phyloP scores from a whole-genome alignment of 805 yeast genomes.

The Ogataea populi-albae region DNA sequence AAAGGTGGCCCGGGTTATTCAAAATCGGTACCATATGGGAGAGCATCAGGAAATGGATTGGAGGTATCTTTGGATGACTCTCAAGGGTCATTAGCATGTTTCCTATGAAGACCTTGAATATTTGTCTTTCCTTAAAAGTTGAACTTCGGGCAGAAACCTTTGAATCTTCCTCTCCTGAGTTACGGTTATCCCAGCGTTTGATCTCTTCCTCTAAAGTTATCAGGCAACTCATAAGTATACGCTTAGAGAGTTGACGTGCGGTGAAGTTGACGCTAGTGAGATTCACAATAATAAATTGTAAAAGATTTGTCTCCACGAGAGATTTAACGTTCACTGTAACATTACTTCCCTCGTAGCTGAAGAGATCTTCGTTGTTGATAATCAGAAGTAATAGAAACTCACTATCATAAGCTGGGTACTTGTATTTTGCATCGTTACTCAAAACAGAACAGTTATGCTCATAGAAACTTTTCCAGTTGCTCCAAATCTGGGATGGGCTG shows the following conservation, averaged over 20 bases:
- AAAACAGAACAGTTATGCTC: slow-evolving; percentile 15
- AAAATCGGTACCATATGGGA: slow-evolving; percentile 57
- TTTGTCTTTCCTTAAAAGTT: slow-evolving; percentile 51
- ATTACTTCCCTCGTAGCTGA: slow-evolving; percentile 30
- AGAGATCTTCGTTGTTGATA: slow-evolving; percentile 63
- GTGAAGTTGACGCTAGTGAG: slow-evolving; percentile 37
- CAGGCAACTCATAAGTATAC: slow-evolving; percentile 45
- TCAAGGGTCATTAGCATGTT: slow-evolving; percentile 41
- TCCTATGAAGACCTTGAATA: slow-evolving; percentile 53
- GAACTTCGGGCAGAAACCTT: background rate
- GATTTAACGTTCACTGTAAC: slow-evolving; percentile 49
- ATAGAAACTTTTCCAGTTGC: slow-evolving; percentile 30
- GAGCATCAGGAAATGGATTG: slow-evolving; percentile 52
- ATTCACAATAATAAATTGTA: slow-evolving; percentile 49
- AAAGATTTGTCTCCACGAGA: slow-evolving; percentile 53
- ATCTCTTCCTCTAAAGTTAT: slow-evolving; percentile 39
- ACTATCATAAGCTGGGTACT: slow-evolving; percentile 54
- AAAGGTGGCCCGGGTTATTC: slow-evolving; percentile 65
- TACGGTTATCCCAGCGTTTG: slow-evolving; percentile 21
- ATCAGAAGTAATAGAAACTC: slow-evolving; percentile 63
- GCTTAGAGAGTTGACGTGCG: slow-evolving; percentile 36
- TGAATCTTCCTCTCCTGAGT: slow-evolving; percentile 15
- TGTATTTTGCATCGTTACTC: slow-evolving; percentile 19
- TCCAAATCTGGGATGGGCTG: no score
- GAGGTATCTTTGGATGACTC: slow-evolving; percentile 31